A percentile compares a stretch with the other conserved stretches of the same genome.
These are phyloP conservation scores for Omphalotus olearius DNA, from an alignment of 1,284 basidiomycete genomes.

Conservation along the genomic window DNA sequence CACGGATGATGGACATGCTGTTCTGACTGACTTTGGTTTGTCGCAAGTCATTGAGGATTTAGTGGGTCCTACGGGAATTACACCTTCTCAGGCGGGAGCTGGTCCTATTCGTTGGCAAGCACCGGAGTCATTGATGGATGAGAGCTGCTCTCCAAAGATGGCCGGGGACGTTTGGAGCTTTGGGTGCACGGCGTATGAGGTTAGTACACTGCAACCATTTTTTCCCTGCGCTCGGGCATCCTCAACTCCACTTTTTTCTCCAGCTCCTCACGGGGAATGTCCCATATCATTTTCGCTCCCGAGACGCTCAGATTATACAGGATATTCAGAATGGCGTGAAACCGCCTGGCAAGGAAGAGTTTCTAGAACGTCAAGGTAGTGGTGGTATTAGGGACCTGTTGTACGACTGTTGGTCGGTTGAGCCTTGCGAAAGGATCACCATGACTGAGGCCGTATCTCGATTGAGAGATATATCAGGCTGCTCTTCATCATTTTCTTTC, in stretches of 20 bases:
- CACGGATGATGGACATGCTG: slow-evolving; percentile 26
- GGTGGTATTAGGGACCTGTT: slow-evolving; percentile 8
- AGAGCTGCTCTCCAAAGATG: slow-evolving; percentile 16
- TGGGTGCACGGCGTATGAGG: slow-evolving; percentile 30
- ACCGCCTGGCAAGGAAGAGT: slow-evolving; percentile 14
- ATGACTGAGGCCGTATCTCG: slow-evolving; percentile 6
- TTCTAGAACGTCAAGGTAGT: background rate
- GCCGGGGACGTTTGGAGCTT: slow-evolving; percentile 30
- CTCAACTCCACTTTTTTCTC: background rate
- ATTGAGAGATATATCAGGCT: slow-evolving; percentile 1
- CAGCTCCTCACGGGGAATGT: slow-evolving; percentile 22
- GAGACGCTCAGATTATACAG: slow-evolving; percentile 20
- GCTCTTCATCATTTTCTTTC: background rate
- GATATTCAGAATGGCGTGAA: slow-evolving; percentile 15
- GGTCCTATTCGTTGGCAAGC: slow-evolving; percentile 32
- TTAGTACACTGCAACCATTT: slow-evolving; percentile 17
- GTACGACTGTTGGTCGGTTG: slow-evolving; percentile 11
- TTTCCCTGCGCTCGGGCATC: background rate
- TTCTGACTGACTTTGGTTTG: slow-evolving; percentile 30
- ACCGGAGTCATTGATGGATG: slow-evolving; percentile 25
- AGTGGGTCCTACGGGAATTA: slow-evolving; percentile 22
- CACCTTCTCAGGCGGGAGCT: slow-evolving; percentile 21
- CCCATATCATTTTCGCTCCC: slow-evolving; percentile 18
- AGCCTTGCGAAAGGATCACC: slow-evolving; percentile 3
- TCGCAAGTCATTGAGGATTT: slow-evolving; percentile 28